Evolutionary conservation across 371 early-diverging fungal species (phyloP).

Genomic region (Lichtheimia hyalospora): DNA sequence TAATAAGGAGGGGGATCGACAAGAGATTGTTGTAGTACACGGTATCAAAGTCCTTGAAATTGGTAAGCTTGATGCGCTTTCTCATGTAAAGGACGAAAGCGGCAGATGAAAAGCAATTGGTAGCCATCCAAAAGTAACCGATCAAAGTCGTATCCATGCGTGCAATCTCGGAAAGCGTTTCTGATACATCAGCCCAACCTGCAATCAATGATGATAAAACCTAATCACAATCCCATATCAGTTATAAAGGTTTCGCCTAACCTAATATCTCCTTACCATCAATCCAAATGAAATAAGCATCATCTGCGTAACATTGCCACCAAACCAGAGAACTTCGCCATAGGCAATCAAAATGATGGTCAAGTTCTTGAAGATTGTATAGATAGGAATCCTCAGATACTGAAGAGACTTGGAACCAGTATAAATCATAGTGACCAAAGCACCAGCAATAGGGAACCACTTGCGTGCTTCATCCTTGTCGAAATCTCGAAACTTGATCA

Average conservation of each 20-base stretch:
- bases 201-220: constrained; percentile 92
- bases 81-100: constrained; percentile 91
- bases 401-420: constrained; percentile 94
- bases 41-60: constrained; percentile 93
- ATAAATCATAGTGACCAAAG: constrained; percentile 96
- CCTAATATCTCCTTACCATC: constrained; percentile 62
- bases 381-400: constrained; percentile 91
- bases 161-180: constrained; percentile 46
- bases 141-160: constrained; percentile 30
- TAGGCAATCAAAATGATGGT: constrained; percentile 98
- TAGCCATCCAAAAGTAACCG: constrained; percentile 87
- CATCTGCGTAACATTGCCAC: constrained; percentile 72
- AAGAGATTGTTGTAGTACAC: constrained; percentile 96
- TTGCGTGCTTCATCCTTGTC: constrained; percentile 67
- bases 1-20: constrained; percentile 81
- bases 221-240: constrained; percentile 25
- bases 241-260: background rate
- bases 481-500: constrained; percentile 70
- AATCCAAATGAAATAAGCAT: constrained; percentile 86
- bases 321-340: constrained; percentile 87
- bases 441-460: constrained; percentile 89
- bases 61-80: constrained; percentile 78
- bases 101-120: constrained; percentile 93
- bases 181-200: constrained; percentile 74
- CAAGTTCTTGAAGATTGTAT: constrained; percentile 98